phyloP scores from a whole-genome alignment of 805 yeast species.

The Ogataea ramenticola region DNA sequence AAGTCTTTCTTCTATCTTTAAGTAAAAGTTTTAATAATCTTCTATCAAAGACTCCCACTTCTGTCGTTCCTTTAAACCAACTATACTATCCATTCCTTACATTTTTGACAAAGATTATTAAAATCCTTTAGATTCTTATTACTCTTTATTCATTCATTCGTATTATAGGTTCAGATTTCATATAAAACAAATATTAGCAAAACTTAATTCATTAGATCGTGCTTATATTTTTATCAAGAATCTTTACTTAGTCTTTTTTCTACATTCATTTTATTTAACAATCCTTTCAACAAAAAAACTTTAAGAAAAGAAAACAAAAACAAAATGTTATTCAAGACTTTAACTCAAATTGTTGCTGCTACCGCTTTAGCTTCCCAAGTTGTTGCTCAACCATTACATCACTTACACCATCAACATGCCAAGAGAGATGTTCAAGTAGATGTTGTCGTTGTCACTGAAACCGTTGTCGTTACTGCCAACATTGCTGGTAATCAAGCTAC shows the following conservation, averaged over 20 bases:
- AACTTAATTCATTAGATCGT: too few species aligned
- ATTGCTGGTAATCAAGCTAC: constrained; percentile 28
- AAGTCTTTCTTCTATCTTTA: too few species aligned
- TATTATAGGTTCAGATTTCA: neutral
- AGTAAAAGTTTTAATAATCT: too few species aligned
- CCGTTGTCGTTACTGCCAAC: constrained; percentile 37
- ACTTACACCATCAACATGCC: constrained; percentile 52
- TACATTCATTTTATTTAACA: neutral
- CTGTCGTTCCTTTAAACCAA: too few species aligned
- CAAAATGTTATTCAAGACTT: constrained; percentile 20
- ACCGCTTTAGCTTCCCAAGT: constrained; percentile 45
- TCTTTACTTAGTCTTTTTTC: neutral
- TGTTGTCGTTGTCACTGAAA: constrained; percentile 36
- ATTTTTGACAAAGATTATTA: too few species aligned
- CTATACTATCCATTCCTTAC: too few species aligned
- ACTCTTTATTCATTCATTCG: neutral
- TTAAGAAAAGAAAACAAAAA: neutral
- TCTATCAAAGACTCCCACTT: too few species aligned
- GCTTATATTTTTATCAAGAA: neutral
- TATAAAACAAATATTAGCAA: too few species aligned
- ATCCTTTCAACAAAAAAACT: too few species aligned
- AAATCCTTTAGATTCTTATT: neutral
- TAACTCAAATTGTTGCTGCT: constrained; percentile 37
- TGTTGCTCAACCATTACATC: constrained; percentile 55
- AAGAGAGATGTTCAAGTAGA: constrained; percentile 39